Conservation (phyloP, 192 early-diverging fungal species). For the Gonapodya prolifera region DNA sequence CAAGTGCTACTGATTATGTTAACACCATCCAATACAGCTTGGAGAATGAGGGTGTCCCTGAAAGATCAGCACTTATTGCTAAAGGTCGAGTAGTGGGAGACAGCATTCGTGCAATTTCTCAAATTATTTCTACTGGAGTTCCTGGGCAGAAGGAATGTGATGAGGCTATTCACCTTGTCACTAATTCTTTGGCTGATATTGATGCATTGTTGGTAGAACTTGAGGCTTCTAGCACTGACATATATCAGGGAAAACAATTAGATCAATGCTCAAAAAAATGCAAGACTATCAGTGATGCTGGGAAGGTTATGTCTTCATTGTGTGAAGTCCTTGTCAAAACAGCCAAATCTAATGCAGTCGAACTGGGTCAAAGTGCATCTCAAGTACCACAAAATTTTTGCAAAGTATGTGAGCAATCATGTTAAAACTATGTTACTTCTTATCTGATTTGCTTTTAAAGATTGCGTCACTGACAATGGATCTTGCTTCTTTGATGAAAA, state of each 20-base stretch:
- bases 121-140: slow-evolving; percentile 18
- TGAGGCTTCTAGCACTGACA: slow-evolving; percentile 23
- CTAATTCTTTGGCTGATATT: slow-evolving; percentile 16
- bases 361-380: slow-evolving; percentile 19
- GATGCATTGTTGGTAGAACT: slow-evolving; percentile 35
- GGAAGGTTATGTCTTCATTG: slow-evolving; percentile 25
- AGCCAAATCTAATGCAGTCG: slow-evolving; percentile 18
- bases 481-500: slow-evolving; percentile 27
- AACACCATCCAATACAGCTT: neutral
- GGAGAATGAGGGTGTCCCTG: slow-evolving; percentile 15
- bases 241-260: slow-evolving; percentile 8
- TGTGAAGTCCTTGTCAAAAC: slow-evolving; percentile 27
- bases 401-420: slow-evolving; percentile 16
- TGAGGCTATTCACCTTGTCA: slow-evolving; percentile 22
- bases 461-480: slow-evolving; percentile 17
- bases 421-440: neutral
- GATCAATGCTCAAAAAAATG: neutral
- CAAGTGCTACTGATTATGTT: neutral
- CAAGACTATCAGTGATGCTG: slow-evolving; percentile 22
- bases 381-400: slow-evolving; percentile 28
- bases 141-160: slow-evolving; percentile 45
- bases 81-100: slow-evolving; percentile 18
- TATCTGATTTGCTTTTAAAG: slow-evolving; percentile 19
- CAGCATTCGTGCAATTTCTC: slow-evolving; percentile 15
- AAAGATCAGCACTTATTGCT: slow-evolving; percentile 20